Conservation (phyloP, 208 protist genomes). For the Crithidia bombi region DNA sequence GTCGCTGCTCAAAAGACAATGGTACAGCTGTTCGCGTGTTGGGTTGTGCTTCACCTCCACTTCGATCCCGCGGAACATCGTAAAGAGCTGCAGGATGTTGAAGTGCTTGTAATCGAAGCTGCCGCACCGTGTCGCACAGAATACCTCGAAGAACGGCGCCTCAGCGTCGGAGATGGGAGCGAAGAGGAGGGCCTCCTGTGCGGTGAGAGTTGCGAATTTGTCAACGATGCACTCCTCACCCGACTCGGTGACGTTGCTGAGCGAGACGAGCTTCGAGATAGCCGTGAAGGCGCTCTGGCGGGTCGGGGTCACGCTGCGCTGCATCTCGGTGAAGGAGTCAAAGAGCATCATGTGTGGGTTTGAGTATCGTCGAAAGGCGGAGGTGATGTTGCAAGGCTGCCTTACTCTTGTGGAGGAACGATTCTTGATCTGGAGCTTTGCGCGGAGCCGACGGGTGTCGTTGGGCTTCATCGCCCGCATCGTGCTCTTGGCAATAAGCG, state of each 20-base stretch:
- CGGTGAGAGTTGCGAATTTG: conserved; percentile 43
- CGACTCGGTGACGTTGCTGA: conserved; percentile 26
- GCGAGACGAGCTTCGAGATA: conserved; percentile 39
- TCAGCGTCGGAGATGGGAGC: conserved; percentile 71
- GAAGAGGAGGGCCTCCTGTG: conserved; percentile 47
- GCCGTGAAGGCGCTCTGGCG: conserved; percentile 49
- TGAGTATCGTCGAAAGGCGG: conserved; percentile 6
- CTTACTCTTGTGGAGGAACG: not conserved
- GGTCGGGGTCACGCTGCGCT: conserved; percentile 68
- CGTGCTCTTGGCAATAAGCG: conserved; percentile 56
- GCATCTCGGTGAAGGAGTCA: conserved; percentile 84
- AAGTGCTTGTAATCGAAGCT: conserved; percentile 48
- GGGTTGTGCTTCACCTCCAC: conserved; percentile 21
- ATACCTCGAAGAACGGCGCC: conserved; percentile 63
- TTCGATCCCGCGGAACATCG: conserved; percentile 58
- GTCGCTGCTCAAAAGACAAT: conserved; percentile 53
- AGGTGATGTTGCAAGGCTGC: not conserved
- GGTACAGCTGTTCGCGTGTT: conserved; percentile 40
- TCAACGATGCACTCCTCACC: conserved; percentile 30
- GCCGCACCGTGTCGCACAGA: conserved; percentile 66
- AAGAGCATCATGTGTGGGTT: conserved; percentile 76
- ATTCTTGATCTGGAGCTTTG: conserved; percentile 28
- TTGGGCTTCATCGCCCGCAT: conserved; percentile 43
- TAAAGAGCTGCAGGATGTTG: conserved; percentile 74
- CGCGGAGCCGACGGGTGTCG: conserved; percentile 34